Percentiles rank a stretch among this genome's conserved stretches.
These are phyloP conservation scores for Aureobasidium lini DNA, from an alignment of 2,329 filamentous ascomycete genomes.

Conservation along the genomic window DNA sequence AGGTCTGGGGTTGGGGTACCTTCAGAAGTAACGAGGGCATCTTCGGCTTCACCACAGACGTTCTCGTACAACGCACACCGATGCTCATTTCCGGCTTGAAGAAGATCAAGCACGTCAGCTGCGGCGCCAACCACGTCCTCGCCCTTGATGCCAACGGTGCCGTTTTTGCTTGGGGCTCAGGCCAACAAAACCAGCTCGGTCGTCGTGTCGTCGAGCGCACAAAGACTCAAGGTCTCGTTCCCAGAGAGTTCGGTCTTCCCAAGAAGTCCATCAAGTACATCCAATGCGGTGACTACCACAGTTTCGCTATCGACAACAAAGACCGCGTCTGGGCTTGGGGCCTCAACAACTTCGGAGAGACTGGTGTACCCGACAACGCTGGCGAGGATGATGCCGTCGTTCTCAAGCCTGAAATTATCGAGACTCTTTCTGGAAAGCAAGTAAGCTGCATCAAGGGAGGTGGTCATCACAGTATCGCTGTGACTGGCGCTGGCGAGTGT, in stretches of 20 bases:
- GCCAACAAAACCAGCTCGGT: slow-evolving; percentile 65
- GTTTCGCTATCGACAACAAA: slow-evolving; percentile 63
- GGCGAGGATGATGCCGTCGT: slow-evolving; percentile 65
- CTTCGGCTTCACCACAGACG: slow-evolving; percentile 53
- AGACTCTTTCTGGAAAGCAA: slow-evolving; percentile 54
- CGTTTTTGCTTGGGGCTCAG: slow-evolving; percentile 64
- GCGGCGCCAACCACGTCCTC: slow-evolving; percentile 64
- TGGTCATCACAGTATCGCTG: slow-evolving; percentile 63
- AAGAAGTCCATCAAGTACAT: slow-evolving; percentile 53
- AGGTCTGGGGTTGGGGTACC: slow-evolving; percentile 77
- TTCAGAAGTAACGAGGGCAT: slow-evolving; percentile 66
- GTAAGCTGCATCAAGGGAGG: slow-evolving; percentile 64
- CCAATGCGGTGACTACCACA: slow-evolving; percentile 70
- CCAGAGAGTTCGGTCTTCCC: slow-evolving; percentile 51
- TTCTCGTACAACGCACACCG: slow-evolving; percentile 46
- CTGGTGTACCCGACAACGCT: slow-evolving; percentile 56
- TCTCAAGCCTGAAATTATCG: slow-evolving; percentile 61
- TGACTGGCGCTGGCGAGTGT: slow-evolving; percentile 47
- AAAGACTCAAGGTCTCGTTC: slow-evolving; percentile 47
- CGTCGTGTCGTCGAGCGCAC: slow-evolving; percentile 55
- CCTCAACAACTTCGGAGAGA: slow-evolving; percentile 79
- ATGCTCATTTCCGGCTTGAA: slow-evolving; percentile 54
- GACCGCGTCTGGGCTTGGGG: slow-evolving; percentile 75
- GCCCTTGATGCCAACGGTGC: slow-evolving; percentile 58
- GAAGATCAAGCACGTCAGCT: slow-evolving; percentile 57